phyloP scores from a whole-genome alignment of 148 eudicot species.

The Euryodendron excelsum region DNA sequence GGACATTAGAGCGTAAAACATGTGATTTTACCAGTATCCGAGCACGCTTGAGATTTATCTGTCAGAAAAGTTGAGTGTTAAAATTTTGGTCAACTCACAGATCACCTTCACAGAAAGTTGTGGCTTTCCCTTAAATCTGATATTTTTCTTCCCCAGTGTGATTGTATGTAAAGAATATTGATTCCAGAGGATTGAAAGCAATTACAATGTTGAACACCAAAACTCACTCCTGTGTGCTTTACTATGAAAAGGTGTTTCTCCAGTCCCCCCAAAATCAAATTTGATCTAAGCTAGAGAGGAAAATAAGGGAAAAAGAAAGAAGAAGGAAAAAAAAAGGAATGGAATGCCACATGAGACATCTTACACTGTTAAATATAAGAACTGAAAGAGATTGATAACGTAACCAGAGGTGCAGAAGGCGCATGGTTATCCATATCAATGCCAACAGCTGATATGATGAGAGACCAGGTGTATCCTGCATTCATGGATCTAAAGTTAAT shows the following conservation, averaged over 20 bases:
- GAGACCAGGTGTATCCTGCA: constrained; percentile 77
- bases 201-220: not conserved
- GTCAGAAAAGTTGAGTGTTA: constrained; percentile 2
- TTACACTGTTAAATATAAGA: constrained; percentile 69
- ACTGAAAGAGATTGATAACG: constrained; percentile 90
- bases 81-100: not conserved
- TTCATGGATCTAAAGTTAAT: constrained; percentile 1
- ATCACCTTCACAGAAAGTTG: not conserved
- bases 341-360: constrained; percentile 9
- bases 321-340: not conserved
- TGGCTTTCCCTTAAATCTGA: not conserved
- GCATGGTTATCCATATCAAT: constrained; percentile 65
- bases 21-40: constrained; percentile 73
- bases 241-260: not conserved
- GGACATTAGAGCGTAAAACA: constrained; percentile 52
- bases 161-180: not conserved
- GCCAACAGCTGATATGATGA: constrained; percentile 57
- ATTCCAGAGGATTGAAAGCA: constrained; percentile 1
- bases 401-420: constrained; percentile 90
- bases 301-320: not conserved
- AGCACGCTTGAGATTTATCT: constrained; percentile 97
- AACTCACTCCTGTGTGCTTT: not conserved
- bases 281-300: not conserved
- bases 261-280: not conserved
- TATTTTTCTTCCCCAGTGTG: not conserved